phyloP scores from a whole-genome alignment of 2,329 filamentous ascomycete species.

The Alternaria brassicicola region DNA sequence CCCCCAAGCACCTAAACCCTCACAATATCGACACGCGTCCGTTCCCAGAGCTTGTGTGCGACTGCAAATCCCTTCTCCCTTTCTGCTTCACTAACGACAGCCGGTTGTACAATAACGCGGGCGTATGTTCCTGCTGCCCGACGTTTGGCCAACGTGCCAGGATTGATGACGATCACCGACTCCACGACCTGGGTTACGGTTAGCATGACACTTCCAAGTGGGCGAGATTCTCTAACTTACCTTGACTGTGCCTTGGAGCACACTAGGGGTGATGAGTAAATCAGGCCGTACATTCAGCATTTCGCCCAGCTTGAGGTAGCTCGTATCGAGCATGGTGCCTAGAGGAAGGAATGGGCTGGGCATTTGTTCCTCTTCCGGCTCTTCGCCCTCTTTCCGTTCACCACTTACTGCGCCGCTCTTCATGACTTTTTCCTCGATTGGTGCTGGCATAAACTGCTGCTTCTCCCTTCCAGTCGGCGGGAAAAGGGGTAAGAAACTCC shows the following conservation, averaged over 20 bases:
- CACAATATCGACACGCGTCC: conserved; percentile 85
- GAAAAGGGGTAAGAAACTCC: conserved; percentile 89
- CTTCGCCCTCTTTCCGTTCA: conserved; percentile 39
- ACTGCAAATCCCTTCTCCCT: conserved; percentile 61
- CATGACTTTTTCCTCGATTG: conserved; percentile 59
- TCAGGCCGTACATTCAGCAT: conserved; percentile 88
- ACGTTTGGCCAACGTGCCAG: conserved; percentile 83
- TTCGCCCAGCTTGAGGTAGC: conserved; percentile 86
- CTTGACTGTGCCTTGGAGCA: conserved; percentile 85
- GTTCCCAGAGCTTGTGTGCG: conserved; percentile 77
- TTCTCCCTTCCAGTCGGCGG: conserved; percentile 75
- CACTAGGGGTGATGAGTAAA: conserved; percentile 80
- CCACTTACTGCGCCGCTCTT: conserved; percentile 50
- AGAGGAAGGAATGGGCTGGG: conserved; percentile 50
- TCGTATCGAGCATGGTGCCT: conserved; percentile 80
- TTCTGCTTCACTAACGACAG: conserved; percentile 64
- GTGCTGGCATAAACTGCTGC: conserved; percentile 61
- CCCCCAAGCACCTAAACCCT: conserved; percentile 60
- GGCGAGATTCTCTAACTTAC: conserved; percentile 55
- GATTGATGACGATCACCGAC: conserved; percentile 88
- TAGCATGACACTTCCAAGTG: not conserved
- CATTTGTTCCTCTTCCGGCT: conserved; percentile 58
- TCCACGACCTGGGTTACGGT: conserved; percentile 74
- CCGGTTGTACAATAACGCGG: conserved; percentile 74
- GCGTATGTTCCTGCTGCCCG: conserved; percentile 86